A percentile compares a stretch with the other conserved stretches of the same genome.
Conservation (phyloP, 495 filamentous ascomycete genomes). For the Aspergillus ellipticus region DNA sequence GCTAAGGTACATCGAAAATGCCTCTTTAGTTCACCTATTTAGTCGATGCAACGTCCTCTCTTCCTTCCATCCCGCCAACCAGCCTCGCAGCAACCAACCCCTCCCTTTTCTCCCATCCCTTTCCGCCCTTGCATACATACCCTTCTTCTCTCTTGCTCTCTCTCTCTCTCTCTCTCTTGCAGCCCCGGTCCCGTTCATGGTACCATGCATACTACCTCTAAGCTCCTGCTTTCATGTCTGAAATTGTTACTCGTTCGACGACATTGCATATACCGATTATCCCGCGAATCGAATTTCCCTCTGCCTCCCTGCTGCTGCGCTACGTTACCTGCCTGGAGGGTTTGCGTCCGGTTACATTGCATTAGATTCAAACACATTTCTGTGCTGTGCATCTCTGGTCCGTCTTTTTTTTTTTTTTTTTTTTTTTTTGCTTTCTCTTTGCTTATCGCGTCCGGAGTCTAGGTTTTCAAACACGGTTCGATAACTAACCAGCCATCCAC, state of each 20-base stretch:
- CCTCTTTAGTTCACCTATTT: constrained; percentile 15
- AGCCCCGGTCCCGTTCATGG: background rate
- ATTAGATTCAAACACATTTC: background rate
- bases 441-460: too few relatives aligned
- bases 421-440: background rate
- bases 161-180: too few relatives aligned
- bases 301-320: background rate
- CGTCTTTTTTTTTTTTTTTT: background rate
- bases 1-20: constrained; percentile 42
- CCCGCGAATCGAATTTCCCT: background rate
- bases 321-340: background rate
- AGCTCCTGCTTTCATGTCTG: background rate
- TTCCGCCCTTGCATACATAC: background rate
- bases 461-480: too few relatives aligned
- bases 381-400: too few relatives aligned
- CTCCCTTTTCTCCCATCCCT: background rate
- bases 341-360: background rate
- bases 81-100: background rate
- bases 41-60: background rate
- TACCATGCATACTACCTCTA: background rate
- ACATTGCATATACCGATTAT: background rate
- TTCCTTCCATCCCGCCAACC: background rate
- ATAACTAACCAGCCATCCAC: background rate
- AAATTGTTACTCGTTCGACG: background rate
- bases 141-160: too few relatives aligned